Evolutionary conservation across 306 rosid genomes (phyloP).

Genomic region (Argentina anserina): DNA sequence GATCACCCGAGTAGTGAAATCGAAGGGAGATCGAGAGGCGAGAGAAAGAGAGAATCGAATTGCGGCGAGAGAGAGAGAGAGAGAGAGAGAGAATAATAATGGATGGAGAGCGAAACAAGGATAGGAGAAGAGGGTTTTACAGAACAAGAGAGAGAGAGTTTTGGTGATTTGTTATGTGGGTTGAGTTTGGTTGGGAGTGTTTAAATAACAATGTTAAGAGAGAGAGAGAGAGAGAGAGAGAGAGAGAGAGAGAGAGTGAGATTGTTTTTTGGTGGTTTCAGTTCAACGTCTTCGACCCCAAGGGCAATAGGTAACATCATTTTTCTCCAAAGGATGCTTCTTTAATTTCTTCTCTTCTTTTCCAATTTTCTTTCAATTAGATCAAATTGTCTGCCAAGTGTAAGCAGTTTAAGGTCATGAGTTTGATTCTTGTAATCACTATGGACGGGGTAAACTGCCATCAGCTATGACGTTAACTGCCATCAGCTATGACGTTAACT

Average conservation of each 20-base stretch:
- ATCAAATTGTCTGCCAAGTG: too few species aligned
- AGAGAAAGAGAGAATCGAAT: neutral
- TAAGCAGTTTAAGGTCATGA: too few species aligned
- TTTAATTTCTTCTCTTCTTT: neutral
- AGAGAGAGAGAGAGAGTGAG: too few species aligned
- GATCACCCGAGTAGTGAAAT: neutral
- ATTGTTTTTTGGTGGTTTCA: neutral
- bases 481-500: too few species aligned
- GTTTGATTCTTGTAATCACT: too few species aligned
- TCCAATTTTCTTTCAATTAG: too few species aligned
- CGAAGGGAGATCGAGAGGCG: neutral
- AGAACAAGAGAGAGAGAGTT: neutral
- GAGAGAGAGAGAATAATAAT: neutral
- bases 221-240: too few species aligned
- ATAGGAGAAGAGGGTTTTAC: neutral
- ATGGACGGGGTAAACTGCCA: too few species aligned
- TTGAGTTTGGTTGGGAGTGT: neutral
- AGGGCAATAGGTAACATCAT: too few species aligned
- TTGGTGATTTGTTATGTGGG: neutral
- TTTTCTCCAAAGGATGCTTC: too few species aligned
- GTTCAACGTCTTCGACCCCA: slow-evolving; percentile 6
- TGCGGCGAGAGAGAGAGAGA: neutral
- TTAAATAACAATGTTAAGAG: neutral
- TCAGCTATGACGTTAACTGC: too few species aligned
- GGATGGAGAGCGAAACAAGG: slow-evolving; percentile 17